Base-by-base conservation (phyloP, 176 grass and related monocot species). In the Ensete ventricosum region DNA sequence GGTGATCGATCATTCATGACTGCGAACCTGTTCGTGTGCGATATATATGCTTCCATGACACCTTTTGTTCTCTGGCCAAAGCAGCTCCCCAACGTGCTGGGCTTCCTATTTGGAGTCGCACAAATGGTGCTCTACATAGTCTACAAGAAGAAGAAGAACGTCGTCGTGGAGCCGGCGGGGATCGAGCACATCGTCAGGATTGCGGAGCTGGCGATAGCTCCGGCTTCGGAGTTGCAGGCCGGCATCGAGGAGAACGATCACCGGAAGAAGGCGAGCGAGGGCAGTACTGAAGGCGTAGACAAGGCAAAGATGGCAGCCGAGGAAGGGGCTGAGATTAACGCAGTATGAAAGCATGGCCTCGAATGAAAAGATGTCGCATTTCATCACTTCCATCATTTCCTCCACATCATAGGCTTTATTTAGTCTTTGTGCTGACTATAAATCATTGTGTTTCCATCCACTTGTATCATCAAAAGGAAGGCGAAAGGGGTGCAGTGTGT, bases 1-100 rank as follows among this genome's bases (percentile, higher is more conserved):
- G 10, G 92, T 96, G 79, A 84, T 69, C 5, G 2, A 19, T 23
- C 11, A 9, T 25, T 64, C 11, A 24, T 65, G 9, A 1, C 3
- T 23, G 24, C 11, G 27, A 24, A 22, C 10, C 12, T 26, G 60
- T 24, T 26, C 9, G 11, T 25, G 23, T 14, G 24, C 7, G 14
- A 24, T 64, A 43, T 43, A 43, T 43, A 43, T 43, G 8, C 62
- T 64, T 9, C 22, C 62, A 9, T 24, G 8, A 24, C 9, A 9
- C 11, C 12, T 4, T 23, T 23, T 26, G 11, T 9, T 63, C 12
- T 65, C 63, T 13, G 3, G 8, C 43, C 2, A 20, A 13, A 71
- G 17, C 81, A 96, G 93, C 76, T 96, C 11, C 93, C 93, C 9
- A 92, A 96, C 77, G 58, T 96, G 9, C 71, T 91, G 49, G 93